Evolutionary conservation across 169 alveolate species (phyloP), one percentile per base, ranked within the genome.

Genomic region (Plasmodium gonderi): DNA sequence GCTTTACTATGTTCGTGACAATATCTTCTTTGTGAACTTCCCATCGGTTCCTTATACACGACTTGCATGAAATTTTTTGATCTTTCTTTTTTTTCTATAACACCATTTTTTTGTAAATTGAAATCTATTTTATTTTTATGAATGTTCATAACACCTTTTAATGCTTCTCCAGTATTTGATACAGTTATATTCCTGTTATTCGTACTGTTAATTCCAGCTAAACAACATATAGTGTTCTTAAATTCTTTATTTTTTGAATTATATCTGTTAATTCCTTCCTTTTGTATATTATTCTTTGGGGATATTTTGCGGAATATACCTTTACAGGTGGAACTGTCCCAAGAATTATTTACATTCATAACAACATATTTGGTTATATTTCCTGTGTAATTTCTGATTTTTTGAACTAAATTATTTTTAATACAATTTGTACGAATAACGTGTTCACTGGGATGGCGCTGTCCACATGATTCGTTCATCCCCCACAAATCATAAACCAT

Each of bases 401-500:
- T 81, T 67, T 45, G 51, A 49, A 47, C 80, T 65, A 45, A 51
- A 1, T 7, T n/a, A 26, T 51, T 44, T 33, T 45, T 49, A 81
- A 38, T 44, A 38, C 60, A 77, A 5, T 44, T 77, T 4, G 60
- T 77, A 54, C n/a, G 14, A 54, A 12, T 1, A 0, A 77, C 33
- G n/a, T 44, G 42, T 12, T 33, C 44, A 14, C 36, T 77, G n/a
- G 33, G 49, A 77, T 77, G 67, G 60, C n/a, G 74, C 31, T 29
- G 23, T 36, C 76, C 42, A 79, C 40, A 83, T 26, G 14, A 3
- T n/a, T n/a, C n/a, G n/a, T n/a, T n/a, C n/a, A n/a, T n/a, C n/a
- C n/a, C n/a, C n/a, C n/a, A n/a, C n/a, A n/a, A n/a, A 26, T 72
- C 92, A 23, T 49, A 69, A 45, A 23, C 44, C 75, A 12, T 49